These are phyloP conservation scores for Cyphellophora attinorum DNA, from an alignment of 2,329 filamentous ascomycete genomes.

Conservation along the genomic window DNA sequence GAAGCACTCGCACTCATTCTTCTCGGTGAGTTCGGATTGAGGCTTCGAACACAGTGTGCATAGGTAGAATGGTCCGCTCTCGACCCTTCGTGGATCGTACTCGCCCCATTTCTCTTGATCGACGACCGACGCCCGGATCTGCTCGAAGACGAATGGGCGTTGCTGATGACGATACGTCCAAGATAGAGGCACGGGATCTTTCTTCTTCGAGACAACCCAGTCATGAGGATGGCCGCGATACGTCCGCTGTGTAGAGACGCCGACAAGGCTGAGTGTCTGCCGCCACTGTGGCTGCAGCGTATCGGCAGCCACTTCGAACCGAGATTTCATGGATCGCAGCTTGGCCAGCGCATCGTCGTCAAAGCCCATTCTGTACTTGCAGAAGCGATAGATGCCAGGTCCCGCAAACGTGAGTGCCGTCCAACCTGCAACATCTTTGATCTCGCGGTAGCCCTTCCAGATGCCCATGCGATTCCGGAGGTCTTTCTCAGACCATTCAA, in stretches of 20 bases:
- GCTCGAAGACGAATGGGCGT: slow-evolving; percentile 37
- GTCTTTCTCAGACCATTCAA: slow-evolving; percentile 50
- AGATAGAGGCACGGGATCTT: slow-evolving; percentile 34
- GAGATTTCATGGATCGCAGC: slow-evolving; percentile 33
- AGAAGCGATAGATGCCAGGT: slow-evolving; percentile 50
- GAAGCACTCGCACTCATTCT: slow-evolving; percentile 45
- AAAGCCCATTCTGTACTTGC: slow-evolving; percentile 50
- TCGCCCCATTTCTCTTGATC: slow-evolving; percentile 4
- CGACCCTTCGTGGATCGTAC: slow-evolving; percentile 4
- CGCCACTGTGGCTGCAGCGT: slow-evolving; percentile 47
- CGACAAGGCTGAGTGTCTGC: slow-evolving; percentile 34
- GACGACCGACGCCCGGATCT: slow-evolving; percentile 22
- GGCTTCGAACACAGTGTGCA: slow-evolving; percentile 6
- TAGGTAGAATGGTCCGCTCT: slow-evolving; percentile 3
- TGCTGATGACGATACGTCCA: slow-evolving; percentile 40
- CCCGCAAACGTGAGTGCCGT: slow-evolving; percentile 47
- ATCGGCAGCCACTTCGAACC: slow-evolving; percentile 45
- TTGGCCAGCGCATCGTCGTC: slow-evolving; percentile 40
- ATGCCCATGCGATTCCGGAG: slow-evolving; percentile 41
- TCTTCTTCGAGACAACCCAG: slow-evolving; percentile 40
- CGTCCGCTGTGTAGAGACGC: slow-evolving; percentile 31
- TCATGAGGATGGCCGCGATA: slow-evolving; percentile 43
- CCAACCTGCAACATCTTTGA: slow-evolving; percentile 49
- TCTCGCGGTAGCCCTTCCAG: slow-evolving; percentile 51
- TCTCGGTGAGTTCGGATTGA: neutral